A percentile compares a stretch with the other conserved stretches of the same genome.
Evolutionary conservation across 495 filamentous ascomycete species (phyloP).

Genomic region (Aspergillus haitiensis): DNA sequence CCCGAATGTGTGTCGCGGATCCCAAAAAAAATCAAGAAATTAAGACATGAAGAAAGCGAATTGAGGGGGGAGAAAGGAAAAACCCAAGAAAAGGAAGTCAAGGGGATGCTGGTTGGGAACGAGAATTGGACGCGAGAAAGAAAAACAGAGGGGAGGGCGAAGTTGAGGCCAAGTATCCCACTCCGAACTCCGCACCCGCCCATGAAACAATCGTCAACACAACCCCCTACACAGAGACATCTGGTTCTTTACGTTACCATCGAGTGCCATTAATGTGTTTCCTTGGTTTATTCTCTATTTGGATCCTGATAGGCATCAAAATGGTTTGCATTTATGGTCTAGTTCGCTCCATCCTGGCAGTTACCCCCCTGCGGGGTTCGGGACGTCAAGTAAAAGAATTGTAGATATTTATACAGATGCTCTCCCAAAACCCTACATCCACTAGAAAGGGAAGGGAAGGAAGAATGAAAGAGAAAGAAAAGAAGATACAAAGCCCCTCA

Average conservation of each 20-base stretch:
- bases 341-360: conserved; percentile 14
- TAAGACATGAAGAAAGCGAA: conserved; percentile 31
- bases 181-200: conserved; percentile 7
- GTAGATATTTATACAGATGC: conserved; percentile 32
- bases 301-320: neutral
- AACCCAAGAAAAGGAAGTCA: conserved; percentile 5
- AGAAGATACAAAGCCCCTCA: conserved; percentile 2
- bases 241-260: no score
- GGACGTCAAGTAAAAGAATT: conserved; percentile 16
- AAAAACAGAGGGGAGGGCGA: conserved; percentile 27
- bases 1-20: conserved; percentile 28
- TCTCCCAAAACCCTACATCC: neutral
- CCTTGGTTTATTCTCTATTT: neutral
- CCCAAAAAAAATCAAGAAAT: conserved; percentile 5
- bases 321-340: conserved; percentile 13
- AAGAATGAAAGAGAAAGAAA: no score
- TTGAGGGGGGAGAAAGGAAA: conserved; percentile 16
- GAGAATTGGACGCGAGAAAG: neutral
- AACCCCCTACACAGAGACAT: no score
- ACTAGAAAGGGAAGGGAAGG: neutral
- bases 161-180: conserved; percentile 45
- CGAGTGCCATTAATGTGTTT: neutral
- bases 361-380: conserved; percentile 3
- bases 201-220: no score
- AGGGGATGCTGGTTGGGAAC: conserved; percentile 8